A percentile compares a stretch with the other conserved stretches of the same genome.
Evolutionary conservation across 73 alveolate genomes (phyloP).

Genomic region (Urostyla sp.): DNA sequence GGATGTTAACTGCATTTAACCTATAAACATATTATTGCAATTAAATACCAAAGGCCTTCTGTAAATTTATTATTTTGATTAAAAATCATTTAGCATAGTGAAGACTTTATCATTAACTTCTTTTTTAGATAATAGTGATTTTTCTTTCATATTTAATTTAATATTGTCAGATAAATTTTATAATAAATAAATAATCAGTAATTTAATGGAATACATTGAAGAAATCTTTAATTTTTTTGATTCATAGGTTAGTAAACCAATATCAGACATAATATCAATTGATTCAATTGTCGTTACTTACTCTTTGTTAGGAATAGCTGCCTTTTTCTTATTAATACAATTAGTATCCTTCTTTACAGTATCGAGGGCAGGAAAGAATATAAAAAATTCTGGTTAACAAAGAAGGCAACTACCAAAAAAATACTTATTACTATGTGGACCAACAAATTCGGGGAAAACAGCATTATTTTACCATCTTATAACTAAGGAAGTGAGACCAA

Average conservation of each 20-base stretch:
- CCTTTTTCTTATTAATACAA: neutral
- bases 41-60: slow-evolving; percentile 25
- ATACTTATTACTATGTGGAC: slow-evolving; percentile 50
- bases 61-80: neutral
- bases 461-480: slow-evolving; percentile 42
- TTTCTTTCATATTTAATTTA: neutral
- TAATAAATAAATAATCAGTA: neutral
- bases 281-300: slow-evolving; percentile 11
- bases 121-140: too few relatives aligned
- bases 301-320: neutral
- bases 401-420: slow-evolving; percentile 7
- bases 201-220: slow-evolving; percentile 39
- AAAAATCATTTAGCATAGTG: neutral
- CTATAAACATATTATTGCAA: neutral
- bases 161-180: neutral
- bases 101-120: slow-evolving; percentile 29
- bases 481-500: slow-evolving; percentile 56
- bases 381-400: slow-evolving; percentile 3
- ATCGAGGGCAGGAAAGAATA: neutral
- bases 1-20: slow-evolving; percentile 18
- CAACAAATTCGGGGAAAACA: slow-evolving; percentile 54
- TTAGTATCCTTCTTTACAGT: neutral
- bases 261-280: neutral
- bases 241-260: slow-evolving; percentile 1
- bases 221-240: neutral